Evolutionary conservation across 352 stramenopile genomes (phyloP).

Genomic region (Hyaloperonospora arabidopsidis): DNA sequence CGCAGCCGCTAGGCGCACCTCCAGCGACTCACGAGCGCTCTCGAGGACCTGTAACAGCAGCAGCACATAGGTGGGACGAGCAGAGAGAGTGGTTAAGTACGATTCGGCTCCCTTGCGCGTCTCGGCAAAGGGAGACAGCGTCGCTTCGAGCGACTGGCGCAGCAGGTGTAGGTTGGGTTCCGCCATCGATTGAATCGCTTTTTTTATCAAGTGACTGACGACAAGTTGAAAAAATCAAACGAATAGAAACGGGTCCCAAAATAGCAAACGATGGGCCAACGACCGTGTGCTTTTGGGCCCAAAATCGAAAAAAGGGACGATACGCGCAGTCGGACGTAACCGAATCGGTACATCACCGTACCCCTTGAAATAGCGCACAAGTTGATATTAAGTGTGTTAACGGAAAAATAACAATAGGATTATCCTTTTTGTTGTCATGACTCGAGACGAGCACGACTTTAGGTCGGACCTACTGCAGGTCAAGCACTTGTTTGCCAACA

Average conservation of each 20-base stretch:
- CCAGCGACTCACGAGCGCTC: slow-evolving; percentile 43
- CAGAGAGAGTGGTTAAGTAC: slow-evolving; percentile 51
- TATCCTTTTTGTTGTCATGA: not conserved
- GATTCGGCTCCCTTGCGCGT: slow-evolving; percentile 64
- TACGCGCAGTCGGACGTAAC: too few relatives aligned
- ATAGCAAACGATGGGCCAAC: too few relatives aligned
- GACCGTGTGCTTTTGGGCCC: too few relatives aligned
- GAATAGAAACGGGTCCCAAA: too few relatives aligned
- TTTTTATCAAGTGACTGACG: not conserved
- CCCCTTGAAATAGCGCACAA: too few relatives aligned
- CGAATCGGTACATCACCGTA: too few relatives aligned
- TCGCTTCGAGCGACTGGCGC: slow-evolving; percentile 67
- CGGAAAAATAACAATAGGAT: not conserved
- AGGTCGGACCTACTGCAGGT: slow-evolving; percentile 49
- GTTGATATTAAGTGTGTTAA: too few relatives aligned
- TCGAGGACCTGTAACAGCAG: slow-evolving; percentile 69
- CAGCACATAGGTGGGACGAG: slow-evolving; percentile 65
- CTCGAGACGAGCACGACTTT: slow-evolving; percentile 21
- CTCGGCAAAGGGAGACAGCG: slow-evolving; percentile 61
- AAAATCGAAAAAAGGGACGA: too few relatives aligned
- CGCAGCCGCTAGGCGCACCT: slow-evolving; percentile 64
- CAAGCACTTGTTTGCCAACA: slow-evolving; percentile 53
- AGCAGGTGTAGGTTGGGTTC: slow-evolving; percentile 61
- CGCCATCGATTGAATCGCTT: slow-evolving; percentile 30
- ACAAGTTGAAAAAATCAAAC: too few relatives aligned